These are phyloP conservation scores for Globisporangium okanoganense DNA, from an alignment of 352 stramenopile genomes.

Conservation along the genomic window DNA sequence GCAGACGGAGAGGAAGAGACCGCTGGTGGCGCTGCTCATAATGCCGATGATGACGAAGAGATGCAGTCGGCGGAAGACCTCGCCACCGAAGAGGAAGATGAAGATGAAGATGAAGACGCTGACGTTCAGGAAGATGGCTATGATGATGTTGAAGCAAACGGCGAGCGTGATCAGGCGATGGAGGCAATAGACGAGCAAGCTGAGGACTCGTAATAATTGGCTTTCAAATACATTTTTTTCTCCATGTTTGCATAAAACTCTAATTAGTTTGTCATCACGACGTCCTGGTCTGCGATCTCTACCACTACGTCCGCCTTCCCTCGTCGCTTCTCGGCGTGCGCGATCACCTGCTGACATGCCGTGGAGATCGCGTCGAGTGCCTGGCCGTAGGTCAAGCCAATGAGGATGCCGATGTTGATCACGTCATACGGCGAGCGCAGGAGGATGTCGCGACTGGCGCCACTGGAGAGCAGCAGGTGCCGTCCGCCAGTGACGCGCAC, in stretches of 20 bases:
- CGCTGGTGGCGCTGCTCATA: slow-evolving; percentile 12
- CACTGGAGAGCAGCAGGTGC: slow-evolving; percentile 71
- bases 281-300: slow-evolving; percentile 22
- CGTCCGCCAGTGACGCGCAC: slow-evolving; percentile 65
- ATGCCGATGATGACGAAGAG: slow-evolving; percentile 35
- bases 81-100: slow-evolving; percentile 6
- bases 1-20: slow-evolving; percentile 21
- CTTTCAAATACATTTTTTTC: slow-evolving; percentile 11
- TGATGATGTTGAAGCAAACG: background rate
- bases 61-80: slow-evolving; percentile 36
- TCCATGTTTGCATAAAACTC: background rate
- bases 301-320: slow-evolving; percentile 42
- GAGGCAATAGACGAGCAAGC: slow-evolving; percentile 2
- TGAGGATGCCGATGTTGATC: slow-evolving; percentile 71
- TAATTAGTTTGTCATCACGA: slow-evolving; percentile 41
- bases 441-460: slow-evolving; percentile 67
- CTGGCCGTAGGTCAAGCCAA: slow-evolving; percentile 67
- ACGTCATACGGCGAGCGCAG: slow-evolving; percentile 80
- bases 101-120: background rate
- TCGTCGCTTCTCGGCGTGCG: slow-evolving; percentile 54
- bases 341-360: slow-evolving; percentile 48
- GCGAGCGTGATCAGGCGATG: slow-evolving; percentile 1
- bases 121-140: background rate
- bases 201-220: background rate
- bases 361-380: slow-evolving; percentile 64